Percentiles rank a stretch among this genome's conserved stretches.
Evolutionary conservation across 805 yeast genomes (phyloP).

Genomic region (Candida odintsovae): DNA sequence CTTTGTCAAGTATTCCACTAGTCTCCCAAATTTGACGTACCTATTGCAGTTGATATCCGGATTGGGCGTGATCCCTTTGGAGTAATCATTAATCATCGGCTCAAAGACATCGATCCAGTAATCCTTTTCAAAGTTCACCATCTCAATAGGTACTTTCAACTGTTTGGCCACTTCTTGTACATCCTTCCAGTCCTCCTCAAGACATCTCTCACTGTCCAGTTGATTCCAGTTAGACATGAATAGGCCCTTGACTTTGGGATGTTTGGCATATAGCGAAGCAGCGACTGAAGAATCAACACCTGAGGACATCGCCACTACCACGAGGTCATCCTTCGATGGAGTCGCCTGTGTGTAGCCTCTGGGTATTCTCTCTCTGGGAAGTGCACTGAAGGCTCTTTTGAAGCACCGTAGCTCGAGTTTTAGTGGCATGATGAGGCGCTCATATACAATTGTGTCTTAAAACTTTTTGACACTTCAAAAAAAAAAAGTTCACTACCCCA

Average conservation of each 20-base stretch:
- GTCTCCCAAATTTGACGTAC: constrained; percentile 79
- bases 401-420: not conserved
- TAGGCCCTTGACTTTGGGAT: constrained; percentile 66
- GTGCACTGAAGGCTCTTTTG: not conserved
- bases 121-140: constrained; percentile 82
- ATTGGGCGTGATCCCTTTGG: constrained; percentile 79
- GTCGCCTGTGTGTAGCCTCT: constrained; percentile 28
- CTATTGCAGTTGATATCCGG: constrained; percentile 90
- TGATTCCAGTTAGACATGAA: constrained; percentile 79
- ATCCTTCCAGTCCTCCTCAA: constrained; percentile 86
- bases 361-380: constrained; percentile 8
- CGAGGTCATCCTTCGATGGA: constrained; percentile 51
- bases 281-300: constrained; percentile 95
- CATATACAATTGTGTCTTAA: not conserved
- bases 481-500: no score
- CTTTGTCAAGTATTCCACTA: constrained; percentile 48
- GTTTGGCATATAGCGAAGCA: constrained; percentile 61
- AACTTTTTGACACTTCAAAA: no score
- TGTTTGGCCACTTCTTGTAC: constrained; percentile 60
- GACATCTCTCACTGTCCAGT: constrained; percentile 50
- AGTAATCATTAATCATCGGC: constrained; percentile 80
- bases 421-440: not conserved
- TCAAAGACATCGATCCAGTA: constrained; percentile 91
- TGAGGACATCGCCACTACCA: constrained; percentile 88
- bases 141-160: constrained; percentile 60